Evolutionary conservation across 106 monocot species (phyloP), one percentile per base, ranked within the genome.

Genomic region (Dendrobium catenatum): DNA sequence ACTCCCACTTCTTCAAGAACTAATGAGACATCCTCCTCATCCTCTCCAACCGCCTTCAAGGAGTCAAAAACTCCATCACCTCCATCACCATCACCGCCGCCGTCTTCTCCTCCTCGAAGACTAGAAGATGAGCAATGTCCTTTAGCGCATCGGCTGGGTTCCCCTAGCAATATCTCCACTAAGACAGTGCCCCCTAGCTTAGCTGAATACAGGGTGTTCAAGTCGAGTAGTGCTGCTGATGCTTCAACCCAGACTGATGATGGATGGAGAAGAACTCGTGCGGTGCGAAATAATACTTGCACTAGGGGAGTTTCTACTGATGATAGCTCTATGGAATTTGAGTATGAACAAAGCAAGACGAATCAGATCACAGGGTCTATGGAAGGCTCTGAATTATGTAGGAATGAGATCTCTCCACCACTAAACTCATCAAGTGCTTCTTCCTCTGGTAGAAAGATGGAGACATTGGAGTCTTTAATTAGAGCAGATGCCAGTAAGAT

Each of bases 191-290:
- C 85, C 43, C 80, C 86, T 0, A 58, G 81, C 15, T 22, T 73
- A 17, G 46, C 73, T 18, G 81, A 87, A 67, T 85, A 83, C 73
- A 80, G 80, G 33, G 44, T 82, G 7, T 86, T 55, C 68, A 87
- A 86, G 55, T 51, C 85, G 10, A 80, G 27, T 24, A 79, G 75
- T 22, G 83, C 86, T 6, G 47, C 78, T 9, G 89, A 92, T 42
- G 92, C 92, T 37, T 81, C 89, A 17, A 92, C 92, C 17, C 92
- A 92, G 80, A 92, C 89, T 22, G 89, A 92, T 4, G 84, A 88
- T 44, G 67, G 44, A 15, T 48, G 64, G 18, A 41, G 15, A 44
- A 81, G 64, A 78, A 15, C 59, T 20, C 74, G 15, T 6, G 29
- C 4, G 0, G 18, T 43, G 20, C 74, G 22, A 18, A 80, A 58